Percentiles rank a stretch among this genome's conserved stretches.
phyloP scores from a whole-genome alignment of 2,329 filamentous ascomycete species.

The Pseudogymnoascus sp. region DNA sequence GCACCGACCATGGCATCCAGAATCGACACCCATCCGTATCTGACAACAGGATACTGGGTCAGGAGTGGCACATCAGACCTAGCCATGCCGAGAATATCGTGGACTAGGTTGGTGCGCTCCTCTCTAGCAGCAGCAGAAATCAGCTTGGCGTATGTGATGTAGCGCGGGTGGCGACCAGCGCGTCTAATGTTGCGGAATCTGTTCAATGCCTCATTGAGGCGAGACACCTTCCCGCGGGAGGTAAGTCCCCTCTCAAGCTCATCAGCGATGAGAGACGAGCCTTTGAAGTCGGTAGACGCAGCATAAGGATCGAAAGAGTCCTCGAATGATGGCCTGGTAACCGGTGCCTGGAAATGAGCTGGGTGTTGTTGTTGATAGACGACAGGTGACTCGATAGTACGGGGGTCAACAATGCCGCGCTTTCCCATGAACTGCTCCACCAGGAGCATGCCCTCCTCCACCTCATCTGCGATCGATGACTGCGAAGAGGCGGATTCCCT shows the following conservation, averaged over 20 bases:
- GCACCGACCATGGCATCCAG: slow-evolving; percentile 94
- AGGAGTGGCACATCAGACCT: slow-evolving; percentile 79
- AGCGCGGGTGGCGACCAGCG: slow-evolving; percentile 80
- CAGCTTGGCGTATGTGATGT: slow-evolving; percentile 94
- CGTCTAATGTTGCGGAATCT: slow-evolving; percentile 91
- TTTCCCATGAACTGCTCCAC: slow-evolving; percentile 50
- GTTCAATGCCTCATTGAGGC: slow-evolving; percentile 69
- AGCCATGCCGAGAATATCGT: slow-evolving; percentile 84
- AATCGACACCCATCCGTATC: slow-evolving; percentile 94
- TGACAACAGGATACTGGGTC: slow-evolving; percentile 74
- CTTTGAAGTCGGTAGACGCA: slow-evolving; percentile 84
- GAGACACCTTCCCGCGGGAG: slow-evolving; percentile 51
- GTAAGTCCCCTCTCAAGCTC: slow-evolving; percentile 74
- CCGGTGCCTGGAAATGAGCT: slow-evolving; percentile 43
- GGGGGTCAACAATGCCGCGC: slow-evolving; percentile 46
- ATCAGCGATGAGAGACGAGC: slow-evolving; percentile 82
- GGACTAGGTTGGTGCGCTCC: slow-evolving; percentile 69
- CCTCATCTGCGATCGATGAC: slow-evolving; percentile 60
- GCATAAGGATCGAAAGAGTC: slow-evolving; percentile 89
- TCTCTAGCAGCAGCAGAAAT: slow-evolving; percentile 84
- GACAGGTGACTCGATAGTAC: slow-evolving; percentile 40
- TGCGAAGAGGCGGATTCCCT: slow-evolving; percentile 47
- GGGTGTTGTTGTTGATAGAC: slow-evolving; percentile 39
- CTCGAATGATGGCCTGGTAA: slow-evolving; percentile 54
- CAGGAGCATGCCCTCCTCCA: slow-evolving; percentile 77